phyloP scores from a whole-genome alignment of 2,329 filamentous ascomycete species.

The Berkeleyomyces rouxiae region DNA sequence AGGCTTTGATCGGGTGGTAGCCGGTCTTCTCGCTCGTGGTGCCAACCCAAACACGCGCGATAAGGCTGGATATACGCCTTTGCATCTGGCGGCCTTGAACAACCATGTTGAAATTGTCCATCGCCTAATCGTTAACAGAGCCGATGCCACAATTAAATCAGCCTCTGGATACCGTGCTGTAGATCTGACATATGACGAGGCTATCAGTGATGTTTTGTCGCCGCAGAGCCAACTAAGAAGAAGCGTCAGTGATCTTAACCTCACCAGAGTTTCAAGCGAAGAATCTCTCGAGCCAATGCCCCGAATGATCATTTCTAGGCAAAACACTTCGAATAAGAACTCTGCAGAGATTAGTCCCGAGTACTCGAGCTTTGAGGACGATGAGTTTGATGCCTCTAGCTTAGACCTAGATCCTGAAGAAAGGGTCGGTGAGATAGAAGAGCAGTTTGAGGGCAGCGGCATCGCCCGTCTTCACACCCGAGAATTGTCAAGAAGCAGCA shows the following conservation, averaged over 20 bases:
- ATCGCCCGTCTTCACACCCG: neutral
- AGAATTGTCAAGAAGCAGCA: conserved; percentile 3
- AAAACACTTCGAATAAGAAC: neutral
- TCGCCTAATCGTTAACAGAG: conserved; percentile 55
- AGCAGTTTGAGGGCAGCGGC: neutral
- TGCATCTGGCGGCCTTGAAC: conserved; percentile 68
- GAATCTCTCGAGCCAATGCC: conserved; percentile 11
- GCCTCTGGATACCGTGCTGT: conserved; percentile 18
- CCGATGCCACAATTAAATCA: conserved; percentile 44
- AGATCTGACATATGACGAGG: conserved; percentile 5
- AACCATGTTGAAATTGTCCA: conserved; percentile 61
- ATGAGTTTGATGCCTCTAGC: conserved; percentile 26
- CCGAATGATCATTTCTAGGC: conserved; percentile 4
- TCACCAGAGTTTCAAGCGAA: conserved; percentile 2
- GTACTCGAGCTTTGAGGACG: conserved; percentile 30
- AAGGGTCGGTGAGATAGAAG: conserved; percentile 15
- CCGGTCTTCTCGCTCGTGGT: conserved; percentile 60
- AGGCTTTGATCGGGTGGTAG: conserved; percentile 59
- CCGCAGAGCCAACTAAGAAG: conserved; percentile 13
- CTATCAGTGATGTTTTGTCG: conserved; percentile 7
- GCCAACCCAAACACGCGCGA: conserved; percentile 61
- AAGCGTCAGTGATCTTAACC: conserved; percentile 10
- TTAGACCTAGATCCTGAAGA: conserved; percentile 24
- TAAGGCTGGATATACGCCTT: conserved; percentile 62
- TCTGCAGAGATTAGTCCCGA: conserved; percentile 19